These are phyloP conservation scores for Arthrobotrys sinensis DNA, from an alignment of 2,329 filamentous ascomycete genomes.

Conservation along the genomic window DNA sequence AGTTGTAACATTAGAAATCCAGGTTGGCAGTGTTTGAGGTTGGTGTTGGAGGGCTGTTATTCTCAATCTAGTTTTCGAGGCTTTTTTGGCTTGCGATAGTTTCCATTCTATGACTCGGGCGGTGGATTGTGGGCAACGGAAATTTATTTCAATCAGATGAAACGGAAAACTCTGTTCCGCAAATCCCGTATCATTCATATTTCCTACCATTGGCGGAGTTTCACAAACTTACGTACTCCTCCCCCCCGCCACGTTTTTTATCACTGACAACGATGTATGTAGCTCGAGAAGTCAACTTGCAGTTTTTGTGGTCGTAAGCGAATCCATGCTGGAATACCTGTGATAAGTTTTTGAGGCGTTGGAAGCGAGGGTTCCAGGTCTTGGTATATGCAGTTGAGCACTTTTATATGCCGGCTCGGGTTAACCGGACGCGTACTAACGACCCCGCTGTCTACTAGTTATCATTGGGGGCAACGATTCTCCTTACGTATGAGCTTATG, in stretches of 20 bases:
- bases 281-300: background rate
- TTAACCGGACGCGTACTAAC: background rate
- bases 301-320: background rate
- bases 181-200: background rate
- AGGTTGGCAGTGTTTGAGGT: slow-evolving; percentile 22
- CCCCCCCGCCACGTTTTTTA: background rate
- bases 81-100: slow-evolving; percentile 15
- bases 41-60: slow-evolving; percentile 5
- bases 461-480: slow-evolving; percentile 3
- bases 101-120: background rate
- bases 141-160: background rate
- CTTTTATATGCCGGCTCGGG: slow-evolving; percentile 8
- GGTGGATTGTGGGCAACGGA: background rate
- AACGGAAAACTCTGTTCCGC: background rate
- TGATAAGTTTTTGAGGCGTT: slow-evolving; percentile 19
- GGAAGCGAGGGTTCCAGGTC: slow-evolving; percentile 21
- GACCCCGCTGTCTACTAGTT: background rate
- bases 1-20: slow-evolving; percentile 9
- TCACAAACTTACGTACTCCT: slow-evolving; percentile 6
- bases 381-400: slow-evolving; percentile 26
- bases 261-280: background rate
- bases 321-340: slow-evolving; percentile 5
- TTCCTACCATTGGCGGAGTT: slow-evolving; percentile 16
- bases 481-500: slow-evolving; percentile 8
- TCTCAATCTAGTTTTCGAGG: background rate